Evolutionary conservation across 1,284 basidiomycete genomes (phyloP).

Genomic region (Malassezia caprae): DNA sequence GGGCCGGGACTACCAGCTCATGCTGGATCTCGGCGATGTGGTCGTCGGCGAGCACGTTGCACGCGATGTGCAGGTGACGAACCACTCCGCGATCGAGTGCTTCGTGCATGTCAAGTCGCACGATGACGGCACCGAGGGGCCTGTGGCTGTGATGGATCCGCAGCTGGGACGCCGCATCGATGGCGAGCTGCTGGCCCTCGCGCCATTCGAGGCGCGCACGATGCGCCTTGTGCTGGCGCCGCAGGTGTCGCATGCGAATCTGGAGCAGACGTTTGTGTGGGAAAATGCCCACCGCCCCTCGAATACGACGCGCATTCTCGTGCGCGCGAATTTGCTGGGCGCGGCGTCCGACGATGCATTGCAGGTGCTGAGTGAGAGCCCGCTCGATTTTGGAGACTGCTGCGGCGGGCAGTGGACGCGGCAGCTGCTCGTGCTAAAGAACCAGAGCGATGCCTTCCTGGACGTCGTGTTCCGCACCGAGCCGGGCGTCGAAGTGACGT

Average conservation of each 20-base stretch:
- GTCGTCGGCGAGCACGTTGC: constrained; percentile 33
- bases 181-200: constrained; percentile 23
- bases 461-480: constrained; percentile 51
- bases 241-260: constrained; percentile 30
- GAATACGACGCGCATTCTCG: constrained; percentile 33
- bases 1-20: constrained; percentile 20
- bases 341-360: constrained; percentile 49
- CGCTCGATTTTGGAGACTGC: constrained; percentile 52
- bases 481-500: constrained; percentile 50
- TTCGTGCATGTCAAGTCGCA: constrained; percentile 38
- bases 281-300: constrained; percentile 35
- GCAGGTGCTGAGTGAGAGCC: constrained; percentile 50
- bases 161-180: constrained; percentile 17
- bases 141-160: constrained; percentile 24
- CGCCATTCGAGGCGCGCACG: constrained; percentile 18
- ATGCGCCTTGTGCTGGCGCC: constrained; percentile 16
- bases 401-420: constrained; percentile 51
- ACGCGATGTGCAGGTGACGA: constrained; percentile 27
- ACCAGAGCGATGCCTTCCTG: constrained; percentile 50
- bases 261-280: constrained; percentile 41
- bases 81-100: constrained; percentile 38
- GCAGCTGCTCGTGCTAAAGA: constrained; percentile 51
- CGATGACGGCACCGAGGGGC: constrained; percentile 34
- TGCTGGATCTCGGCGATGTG: constrained; percentile 43
- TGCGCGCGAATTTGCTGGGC: constrained; percentile 44